Evolutionary conservation across 2,329 filamentous ascomycete genomes (phyloP), one percentile per base, ranked within the genome.

Genomic region (Aotearoamyces nothofagi): DNA sequence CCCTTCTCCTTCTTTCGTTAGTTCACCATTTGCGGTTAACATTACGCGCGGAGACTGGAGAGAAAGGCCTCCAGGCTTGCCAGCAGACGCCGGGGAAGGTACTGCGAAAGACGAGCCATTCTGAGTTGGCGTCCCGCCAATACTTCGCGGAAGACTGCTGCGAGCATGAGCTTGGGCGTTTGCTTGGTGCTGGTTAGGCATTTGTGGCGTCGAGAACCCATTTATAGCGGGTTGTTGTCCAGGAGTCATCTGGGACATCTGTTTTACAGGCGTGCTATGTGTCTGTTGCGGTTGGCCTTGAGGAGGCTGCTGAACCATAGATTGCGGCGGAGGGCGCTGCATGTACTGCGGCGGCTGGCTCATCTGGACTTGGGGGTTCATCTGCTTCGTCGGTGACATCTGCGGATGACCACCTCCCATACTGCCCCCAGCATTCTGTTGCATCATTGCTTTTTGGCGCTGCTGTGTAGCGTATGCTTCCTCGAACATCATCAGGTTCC

Each of bases 401-500:
- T 56, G 31, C 40, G 19, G 63, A 4, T 33, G 20, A 9, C 19
- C 24, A 56, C 34, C 68, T 60, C 34, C 30, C 24, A 42, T 36
- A 35, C 33, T 41, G 16, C 32, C 33, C 30, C 39, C 41, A 31
- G 27, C 20, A 9, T 30, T 27, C 24, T 40, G 42, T 16, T 44
- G 39, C 36, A 42, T 40, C 38, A 44, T 43, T 14, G 36, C 37
- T 30, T 41, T 43, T 31, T 63, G 61, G 38, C 60, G 61, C 37
- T 70, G 69, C 40, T 68, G 66, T 17, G 61, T 57, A 19, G 65
- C 46, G 58, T 67, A 78, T 2, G 66, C 67, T 34, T 75, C 69
- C 48, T 94, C 86, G 39, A 92, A 94, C 17, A 74, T 67, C 15
- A 67, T 56, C 5, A 94, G 56, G 39, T 86, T 84, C 19, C 69